These are phyloP conservation scores for Candida sanyiensis DNA, from an alignment of 805 yeast species.

Conservation along the genomic window DNA sequence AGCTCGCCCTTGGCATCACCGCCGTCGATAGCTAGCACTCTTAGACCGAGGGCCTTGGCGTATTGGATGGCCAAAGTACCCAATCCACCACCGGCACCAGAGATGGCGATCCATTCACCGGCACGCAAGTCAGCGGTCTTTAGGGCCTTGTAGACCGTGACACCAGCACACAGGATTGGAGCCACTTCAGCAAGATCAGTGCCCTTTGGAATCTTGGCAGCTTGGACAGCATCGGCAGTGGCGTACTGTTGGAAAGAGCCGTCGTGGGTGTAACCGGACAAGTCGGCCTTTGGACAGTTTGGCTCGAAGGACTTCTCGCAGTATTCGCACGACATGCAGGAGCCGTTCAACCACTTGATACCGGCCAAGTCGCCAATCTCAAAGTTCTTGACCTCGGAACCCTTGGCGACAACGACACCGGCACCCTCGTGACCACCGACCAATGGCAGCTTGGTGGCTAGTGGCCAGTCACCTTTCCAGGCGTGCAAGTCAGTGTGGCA, in stretches of 20 bases:
- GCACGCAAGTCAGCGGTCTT: slow-evolving; percentile 51
- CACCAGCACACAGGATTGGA: slow-evolving; percentile 48
- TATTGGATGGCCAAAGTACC: slow-evolving; percentile 73
- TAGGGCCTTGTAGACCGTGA: slow-evolving; percentile 58
- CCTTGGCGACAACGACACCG: slow-evolving; percentile 61
- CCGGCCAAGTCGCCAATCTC: slow-evolving; percentile 64
- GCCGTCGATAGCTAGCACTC: slow-evolving; percentile 69
- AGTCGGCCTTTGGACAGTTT: slow-evolving; percentile 63
- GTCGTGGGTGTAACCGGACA: slow-evolving; percentile 64
- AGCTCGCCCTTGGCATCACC: slow-evolving; percentile 59
- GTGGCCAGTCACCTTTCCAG: slow-evolving; percentile 55
- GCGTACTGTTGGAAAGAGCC: slow-evolving; percentile 52
- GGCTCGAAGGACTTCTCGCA: slow-evolving; percentile 55
- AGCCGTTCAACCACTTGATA: slow-evolving; percentile 64
- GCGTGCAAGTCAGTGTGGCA: slow-evolving; percentile 67
- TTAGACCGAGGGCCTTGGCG: slow-evolving; percentile 70
- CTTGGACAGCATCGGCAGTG: slow-evolving; percentile 59
- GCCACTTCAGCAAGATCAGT: slow-evolving; percentile 51
- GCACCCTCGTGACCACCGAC: slow-evolving; percentile 77
- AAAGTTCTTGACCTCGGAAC: slow-evolving; percentile 54
- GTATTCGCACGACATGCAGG: slow-evolving; percentile 59
- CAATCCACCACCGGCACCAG: slow-evolving; percentile 82
- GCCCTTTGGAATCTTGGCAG: slow-evolving; percentile 51
- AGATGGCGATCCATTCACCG: slow-evolving; percentile 70
- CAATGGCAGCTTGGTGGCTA: slow-evolving; percentile 50